Percentiles rank a stretch among this genome's conserved stretches.
These are phyloP conservation scores for Aspergillus incahuasiensis DNA, from an alignment of 495 filamentous ascomycete species.

Conservation along the genomic window DNA sequence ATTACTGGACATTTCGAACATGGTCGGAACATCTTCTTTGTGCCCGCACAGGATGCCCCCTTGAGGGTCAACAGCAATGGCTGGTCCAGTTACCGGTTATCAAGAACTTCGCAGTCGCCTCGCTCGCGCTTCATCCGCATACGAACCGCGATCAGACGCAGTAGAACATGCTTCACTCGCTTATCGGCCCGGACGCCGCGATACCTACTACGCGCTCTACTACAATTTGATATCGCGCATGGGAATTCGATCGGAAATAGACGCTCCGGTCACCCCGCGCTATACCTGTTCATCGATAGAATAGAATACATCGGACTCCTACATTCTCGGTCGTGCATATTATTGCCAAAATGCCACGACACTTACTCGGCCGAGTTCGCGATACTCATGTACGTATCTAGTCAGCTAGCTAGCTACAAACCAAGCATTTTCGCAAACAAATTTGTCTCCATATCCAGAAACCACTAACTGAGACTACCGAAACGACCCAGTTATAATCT, in stretches of 20 bases:
- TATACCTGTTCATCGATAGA: background rate
- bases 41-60: constrained; percentile 16
- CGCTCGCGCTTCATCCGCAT: background rate
- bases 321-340: background rate
- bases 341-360: background rate
- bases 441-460: background rate
- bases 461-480: background rate
- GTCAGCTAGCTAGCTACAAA: background rate
- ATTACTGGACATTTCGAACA: background rate
- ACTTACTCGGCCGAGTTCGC: background rate
- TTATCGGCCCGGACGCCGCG: background rate
- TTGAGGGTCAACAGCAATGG: background rate
- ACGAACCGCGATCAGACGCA: background rate
- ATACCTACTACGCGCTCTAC: background rate
- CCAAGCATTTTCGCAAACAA: background rate
- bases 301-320: background rate
- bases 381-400: background rate
- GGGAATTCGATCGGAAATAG: background rate
- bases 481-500: background rate
- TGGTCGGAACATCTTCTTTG: constrained; percentile 5
- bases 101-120: constrained; percentile 1
- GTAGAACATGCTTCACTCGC: background rate
- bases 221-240: background rate
- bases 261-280: background rate
- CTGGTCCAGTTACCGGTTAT: constrained; percentile 2